phyloP scores from a whole-genome alignment of 2,329 filamentous ascomycete species.

The Aureobasidium sp. region DNA sequence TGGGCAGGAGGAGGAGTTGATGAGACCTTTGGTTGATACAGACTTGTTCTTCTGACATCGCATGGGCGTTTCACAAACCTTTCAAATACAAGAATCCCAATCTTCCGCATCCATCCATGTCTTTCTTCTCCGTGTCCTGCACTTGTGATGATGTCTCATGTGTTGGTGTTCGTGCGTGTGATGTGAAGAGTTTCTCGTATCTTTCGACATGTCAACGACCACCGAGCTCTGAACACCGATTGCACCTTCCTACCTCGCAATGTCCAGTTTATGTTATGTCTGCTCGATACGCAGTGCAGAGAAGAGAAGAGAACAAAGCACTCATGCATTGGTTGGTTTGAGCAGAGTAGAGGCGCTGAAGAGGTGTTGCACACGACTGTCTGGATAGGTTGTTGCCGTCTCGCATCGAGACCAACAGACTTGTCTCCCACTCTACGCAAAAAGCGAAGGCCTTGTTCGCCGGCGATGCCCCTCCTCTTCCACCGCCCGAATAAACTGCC shows the following conservation, averaged over 20 bases:
- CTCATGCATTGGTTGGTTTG: too few species aligned
- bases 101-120: background rate
- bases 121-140: background rate
- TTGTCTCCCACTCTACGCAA: too few species aligned
- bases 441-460: background rate
- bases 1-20: background rate
- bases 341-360: too few species aligned
- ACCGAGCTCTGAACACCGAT: too few species aligned
- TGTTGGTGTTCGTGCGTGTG: background rate
- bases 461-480: background rate
- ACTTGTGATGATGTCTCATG: background rate
- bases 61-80: conserved; percentile 7
- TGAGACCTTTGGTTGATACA: conserved; percentile 8
- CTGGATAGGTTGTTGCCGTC: too few species aligned
- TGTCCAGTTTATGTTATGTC: too few species aligned
- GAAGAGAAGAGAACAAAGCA: too few species aligned
- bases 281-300: too few species aligned
- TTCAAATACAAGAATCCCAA: conserved; percentile 1
- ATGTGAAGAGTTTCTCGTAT: background rate
- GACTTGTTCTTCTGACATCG: conserved; percentile 7
- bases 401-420: too few species aligned
- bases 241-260: too few species aligned
- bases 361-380: too few species aligned
- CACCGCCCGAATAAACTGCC: background rate
- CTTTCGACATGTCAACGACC: too few species aligned